phyloP scores from a whole-genome alignment of 2,329 filamentous ascomycete species.

The Atkinsonella texensis region DNA sequence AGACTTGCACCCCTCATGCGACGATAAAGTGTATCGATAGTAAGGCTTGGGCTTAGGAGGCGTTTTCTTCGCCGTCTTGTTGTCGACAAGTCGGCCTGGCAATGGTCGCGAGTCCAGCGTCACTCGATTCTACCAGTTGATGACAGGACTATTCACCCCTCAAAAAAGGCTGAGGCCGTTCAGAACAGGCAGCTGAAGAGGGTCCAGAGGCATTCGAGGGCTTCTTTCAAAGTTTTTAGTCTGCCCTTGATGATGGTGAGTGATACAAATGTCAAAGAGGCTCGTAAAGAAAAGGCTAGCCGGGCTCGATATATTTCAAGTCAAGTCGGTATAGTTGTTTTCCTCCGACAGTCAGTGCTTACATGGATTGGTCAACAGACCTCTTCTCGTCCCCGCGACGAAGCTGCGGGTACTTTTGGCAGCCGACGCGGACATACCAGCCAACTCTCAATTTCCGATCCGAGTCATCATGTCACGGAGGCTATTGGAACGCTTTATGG shows the following conservation, averaged over 20 bases:
- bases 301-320: not conserved
- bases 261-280: constrained; percentile 8
- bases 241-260: constrained; percentile 38
- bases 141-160: constrained; percentile 13
- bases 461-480: constrained; percentile 88
- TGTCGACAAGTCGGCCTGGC: constrained; percentile 12
- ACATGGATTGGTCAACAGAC: constrained; percentile 28
- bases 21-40: constrained; percentile 17
- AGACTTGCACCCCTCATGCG: constrained; percentile 15
- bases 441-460: constrained; percentile 65
- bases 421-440: constrained; percentile 46
- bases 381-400: constrained; percentile 43
- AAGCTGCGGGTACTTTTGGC: constrained; percentile 44
- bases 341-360: not conserved
- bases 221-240: constrained; percentile 22
- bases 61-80: constrained; percentile 16
- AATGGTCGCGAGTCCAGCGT: constrained; percentile 13
- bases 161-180: constrained; percentile 10
- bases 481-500: constrained; percentile 87
- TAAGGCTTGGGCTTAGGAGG: constrained; percentile 19
- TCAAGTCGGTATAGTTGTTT: not conserved
- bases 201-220: constrained; percentile 20
- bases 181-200: constrained; percentile 14
- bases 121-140: constrained; percentile 15
- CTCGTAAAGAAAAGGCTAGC: not conserved